Evolutionary conservation across 352 stramenopile species (phyloP), one percentile per base, ranked within the genome.

Genomic region (Globisporangium paroecandrum): DNA sequence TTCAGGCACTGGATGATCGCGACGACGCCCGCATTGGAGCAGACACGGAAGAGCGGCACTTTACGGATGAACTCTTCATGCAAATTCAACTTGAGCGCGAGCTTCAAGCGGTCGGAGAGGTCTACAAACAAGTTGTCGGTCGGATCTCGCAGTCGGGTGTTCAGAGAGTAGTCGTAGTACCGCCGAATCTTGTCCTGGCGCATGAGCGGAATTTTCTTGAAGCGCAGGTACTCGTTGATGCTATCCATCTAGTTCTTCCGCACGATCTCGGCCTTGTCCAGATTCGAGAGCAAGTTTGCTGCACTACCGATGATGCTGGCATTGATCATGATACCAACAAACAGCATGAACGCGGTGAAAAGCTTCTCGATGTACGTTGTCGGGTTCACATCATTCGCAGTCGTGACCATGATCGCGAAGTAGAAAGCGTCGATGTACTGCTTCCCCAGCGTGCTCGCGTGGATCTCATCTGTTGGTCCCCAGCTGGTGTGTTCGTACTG

Each of bases 191-290:
- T 87, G 56, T 94, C 79, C 63, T 93, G 85, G 13, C 91, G 66
- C 32, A 46, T 49, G 36, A 86, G 65, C 3, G 82, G 83, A 25
- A 91, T 77, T 72, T 94, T 91, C 67, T 91, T 90, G 67, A 94
- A 94, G 10, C 83, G 82, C 58, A 94, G 73, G 65, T 91, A 92
- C 66, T 89, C 82, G 66, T 94, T 91, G 54, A 94, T 91, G 10
- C 68, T 80, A 69, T 91, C 83, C 72, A 94, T 86, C 54, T 94
- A 82, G 56, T 88, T 84, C 66, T 94, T 92, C 6, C 85, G 82
- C 0, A 82, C 82, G 20, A 92, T 89, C 58, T 85, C 79, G 12
- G 81, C 79, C 32, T 91, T 90, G 75, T 92, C 82, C 38, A 94
- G 64, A 49, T 94, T 94, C 7, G 81, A 79, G 7, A 94, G 68